phyloP scores from a whole-genome alignment of 176 grass and related monocot species.

The Guadua angustifolia region DNA sequence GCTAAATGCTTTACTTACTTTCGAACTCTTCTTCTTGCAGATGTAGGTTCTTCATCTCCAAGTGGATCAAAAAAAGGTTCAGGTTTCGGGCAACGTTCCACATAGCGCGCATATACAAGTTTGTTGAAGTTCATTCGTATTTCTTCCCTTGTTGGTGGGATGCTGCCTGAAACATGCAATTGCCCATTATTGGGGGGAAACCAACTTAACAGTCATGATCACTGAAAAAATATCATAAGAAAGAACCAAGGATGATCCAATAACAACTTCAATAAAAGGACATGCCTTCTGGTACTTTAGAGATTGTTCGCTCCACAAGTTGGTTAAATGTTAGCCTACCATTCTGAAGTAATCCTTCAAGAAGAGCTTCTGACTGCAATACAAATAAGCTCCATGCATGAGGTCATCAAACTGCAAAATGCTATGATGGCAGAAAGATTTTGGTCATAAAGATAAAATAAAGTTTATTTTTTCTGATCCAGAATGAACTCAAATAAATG shows the following conservation, averaged over 20 bases:
- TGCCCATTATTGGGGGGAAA: conserved; percentile 24
- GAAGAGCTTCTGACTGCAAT: conserved; percentile 75
- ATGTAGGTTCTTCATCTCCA: conserved; percentile 56
- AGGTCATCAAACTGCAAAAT: conserved; percentile 23
- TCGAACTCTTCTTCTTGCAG: conserved; percentile 66
- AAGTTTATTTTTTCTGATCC: conserved; percentile 15
- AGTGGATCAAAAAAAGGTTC: conserved; percentile 69
- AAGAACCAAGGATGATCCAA: conserved; percentile 7
- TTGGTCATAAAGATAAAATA: neutral
- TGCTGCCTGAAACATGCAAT: conserved; percentile 42
- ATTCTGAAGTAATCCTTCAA: conserved; percentile 81
- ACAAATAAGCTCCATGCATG: conserved; percentile 35
- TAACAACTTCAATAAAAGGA: conserved; percentile 32
- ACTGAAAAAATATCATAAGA: conserved; percentile 20
- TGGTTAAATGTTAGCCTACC: conserved; percentile 93
- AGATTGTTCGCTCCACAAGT: conserved; percentile 60
- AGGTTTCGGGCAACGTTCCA: conserved; percentile 79
- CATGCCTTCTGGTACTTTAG: conserved; percentile 49
- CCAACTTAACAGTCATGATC: conserved; percentile 1
- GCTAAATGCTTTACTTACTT: conserved; percentile 58
- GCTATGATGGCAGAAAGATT: neutral
- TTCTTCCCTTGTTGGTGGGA: conserved; percentile 45
- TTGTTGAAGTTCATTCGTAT: conserved; percentile 68
- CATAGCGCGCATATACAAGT: conserved; percentile 68
- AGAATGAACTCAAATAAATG: neutral